phyloP scores from a whole-genome alignment of 2,329 filamentous ascomycete species.

The Aspergillus pseudonomiae region DNA sequence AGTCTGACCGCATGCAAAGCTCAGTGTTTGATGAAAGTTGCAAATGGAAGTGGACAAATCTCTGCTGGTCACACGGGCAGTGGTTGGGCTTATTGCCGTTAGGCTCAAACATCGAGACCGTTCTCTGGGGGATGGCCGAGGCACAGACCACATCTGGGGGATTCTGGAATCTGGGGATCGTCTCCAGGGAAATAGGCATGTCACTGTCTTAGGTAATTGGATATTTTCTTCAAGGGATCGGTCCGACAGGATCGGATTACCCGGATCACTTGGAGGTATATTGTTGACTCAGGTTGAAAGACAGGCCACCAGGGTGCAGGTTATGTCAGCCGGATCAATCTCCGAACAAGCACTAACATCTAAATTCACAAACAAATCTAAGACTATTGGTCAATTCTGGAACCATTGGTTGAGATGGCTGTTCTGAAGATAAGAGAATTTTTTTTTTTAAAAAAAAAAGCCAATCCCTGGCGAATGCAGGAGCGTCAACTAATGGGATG shows the following conservation, averaged over 20 bases:
- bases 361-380: not conserved
- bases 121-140: not conserved
- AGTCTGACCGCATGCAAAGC: not conserved
- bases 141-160: not conserved
- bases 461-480: not conserved
- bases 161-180: not conserved
- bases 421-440: not conserved
- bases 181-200: not conserved
- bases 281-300: not conserved
- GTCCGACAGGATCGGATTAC: not conserved
- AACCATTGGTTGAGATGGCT: not conserved
- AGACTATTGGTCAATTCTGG: not conserved
- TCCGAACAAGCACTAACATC: not conserved
- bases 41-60: slow-evolving; percentile 7
- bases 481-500: not conserved
- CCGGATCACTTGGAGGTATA: not conserved
- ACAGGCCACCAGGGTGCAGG: not conserved
- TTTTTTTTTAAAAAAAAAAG: too few species aligned
- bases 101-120: not conserved
- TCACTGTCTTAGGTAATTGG: not conserved
- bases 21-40: not conserved
- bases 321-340: not conserved
- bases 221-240: not conserved
- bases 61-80: slow-evolving; percentile 16
- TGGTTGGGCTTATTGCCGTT: not conserved